Evolutionary conservation across 2,329 filamentous ascomycete genomes (phyloP), one percentile per base, ranked within the genome.

Genomic region (Exophiala bonariae): DNA sequence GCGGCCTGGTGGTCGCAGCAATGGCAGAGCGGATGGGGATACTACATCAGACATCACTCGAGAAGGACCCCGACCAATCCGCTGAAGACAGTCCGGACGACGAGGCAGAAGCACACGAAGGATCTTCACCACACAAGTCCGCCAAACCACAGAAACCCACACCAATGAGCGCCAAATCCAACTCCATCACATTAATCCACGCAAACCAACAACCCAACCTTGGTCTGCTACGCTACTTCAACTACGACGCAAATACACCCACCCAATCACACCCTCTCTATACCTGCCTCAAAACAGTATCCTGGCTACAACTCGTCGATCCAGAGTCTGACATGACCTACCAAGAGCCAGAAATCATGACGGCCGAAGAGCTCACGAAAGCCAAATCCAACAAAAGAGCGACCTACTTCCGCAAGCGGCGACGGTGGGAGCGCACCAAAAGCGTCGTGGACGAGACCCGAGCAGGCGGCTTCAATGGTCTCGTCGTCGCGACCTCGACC

Each of bases 1-100:
- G 87, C 14, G 91, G 91, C 1, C 70, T 96, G 18, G 67, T 96
- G 5, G 83, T 90, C 3, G 90, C 88, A 3, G 85, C 89, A 1
- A 77, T 96, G 72, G 91, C 91, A 0, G 91, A 96, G 70, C 80
- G 87, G 51, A 92, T 96, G 86, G 89, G 87, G 1, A 81, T 96
- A 14, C 71, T 96, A 0, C 81, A 89, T 57, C 71, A 74, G 4
- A 60, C 61, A 17, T 53, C 61, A 6, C 50, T 60, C 20, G 56
- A 55, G 30, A 39, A 41, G 7, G 46, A 48, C 14, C 22, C 20
- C 3, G 14, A 47, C 23, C 42, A 36, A 22, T 43, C 50, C 20
- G 40, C 41, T 33, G 44, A 44, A 5, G 44, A 49, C 23, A 31
- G 49, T 22, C 47, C 45, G 14, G 50, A 59, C 31, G 41, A 46